Conservation (phyloP, 2,329 filamentous ascomycete genomes). For the Hypoxylon sp. region DNA sequence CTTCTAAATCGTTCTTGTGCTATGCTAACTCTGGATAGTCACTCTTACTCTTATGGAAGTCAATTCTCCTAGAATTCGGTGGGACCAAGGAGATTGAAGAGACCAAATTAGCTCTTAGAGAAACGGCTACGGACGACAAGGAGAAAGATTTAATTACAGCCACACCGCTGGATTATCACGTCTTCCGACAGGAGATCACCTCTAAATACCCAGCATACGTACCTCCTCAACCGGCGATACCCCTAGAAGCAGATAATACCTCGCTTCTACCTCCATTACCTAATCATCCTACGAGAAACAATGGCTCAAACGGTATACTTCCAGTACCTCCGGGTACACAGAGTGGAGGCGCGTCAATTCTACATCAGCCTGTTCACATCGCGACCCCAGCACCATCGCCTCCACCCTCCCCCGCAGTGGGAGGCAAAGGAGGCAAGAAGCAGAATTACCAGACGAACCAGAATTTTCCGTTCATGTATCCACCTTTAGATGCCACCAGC, state of each 20-base stretch:
- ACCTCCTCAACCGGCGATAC: constrained; percentile 83
- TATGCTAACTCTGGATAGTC: constrained; percentile 59
- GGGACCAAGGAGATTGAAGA: constrained; percentile 78
- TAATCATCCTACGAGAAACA: constrained; percentile 74
- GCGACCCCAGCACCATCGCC: constrained; percentile 97
- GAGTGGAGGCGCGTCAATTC: constrained; percentile 78
- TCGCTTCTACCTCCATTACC: constrained; percentile 88
- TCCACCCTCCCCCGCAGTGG: constrained; percentile 86
- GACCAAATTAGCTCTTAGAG: constrained; percentile 78
- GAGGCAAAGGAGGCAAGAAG: constrained; percentile 95
- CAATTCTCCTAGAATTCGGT: constrained; percentile 86
- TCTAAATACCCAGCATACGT: constrained; percentile 98
- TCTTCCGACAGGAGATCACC: constrained; percentile 95
- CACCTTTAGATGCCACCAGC: constrained; percentile 87
- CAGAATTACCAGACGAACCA: constrained; percentile 99
- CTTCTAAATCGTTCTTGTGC: not conserved
- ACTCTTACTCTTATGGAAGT: constrained; percentile 91
- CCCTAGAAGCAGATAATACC: constrained; percentile 89
- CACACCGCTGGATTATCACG: constrained; percentile 94
- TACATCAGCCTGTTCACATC: constrained; percentile 96
- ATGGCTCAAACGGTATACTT: constrained; percentile 71
- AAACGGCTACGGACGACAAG: constrained; percentile 68
- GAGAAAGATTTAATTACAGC: constrained; percentile 87
- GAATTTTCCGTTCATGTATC: constrained; percentile 97
- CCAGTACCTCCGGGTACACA: constrained; percentile 66